Evolutionary conservation across 2,329 filamentous ascomycete genomes (phyloP).

Genomic region (Microcyclospora pomicola): DNA sequence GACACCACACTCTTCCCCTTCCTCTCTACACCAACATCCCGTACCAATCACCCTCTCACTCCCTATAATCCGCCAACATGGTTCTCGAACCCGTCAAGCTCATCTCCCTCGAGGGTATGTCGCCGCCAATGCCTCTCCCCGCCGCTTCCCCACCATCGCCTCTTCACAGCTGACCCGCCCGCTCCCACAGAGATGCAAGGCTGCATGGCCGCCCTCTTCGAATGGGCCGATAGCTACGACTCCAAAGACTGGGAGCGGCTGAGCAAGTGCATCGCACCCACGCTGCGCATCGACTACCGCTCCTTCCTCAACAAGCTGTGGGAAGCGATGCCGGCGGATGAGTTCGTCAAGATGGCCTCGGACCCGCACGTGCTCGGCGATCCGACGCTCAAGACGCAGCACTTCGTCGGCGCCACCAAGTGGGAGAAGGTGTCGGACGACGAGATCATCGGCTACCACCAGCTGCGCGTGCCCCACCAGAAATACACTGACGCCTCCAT

Average conservation of each 20-base stretch:
- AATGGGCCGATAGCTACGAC: slow-evolving; percentile 54
- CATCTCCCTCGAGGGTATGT: slow-evolving; percentile 22
- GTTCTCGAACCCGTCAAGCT: slow-evolving; percentile 20
- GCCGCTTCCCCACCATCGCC: neutral
- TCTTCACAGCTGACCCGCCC: slow-evolving; percentile 1
- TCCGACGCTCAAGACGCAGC: slow-evolving; percentile 41
- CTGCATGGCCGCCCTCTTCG: slow-evolving; percentile 35
- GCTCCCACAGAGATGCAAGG: slow-evolving; percentile 22
- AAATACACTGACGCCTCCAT: slow-evolving; percentile 37
- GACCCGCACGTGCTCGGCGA: slow-evolving; percentile 40
- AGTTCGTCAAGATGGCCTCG: slow-evolving; percentile 41
- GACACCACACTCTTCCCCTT: too few relatives aligned
- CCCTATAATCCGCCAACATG: too few relatives aligned
- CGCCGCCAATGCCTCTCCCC: neutral
- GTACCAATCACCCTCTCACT: too few relatives aligned
- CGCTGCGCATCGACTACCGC: slow-evolving; percentile 53
- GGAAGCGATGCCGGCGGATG: slow-evolving; percentile 42
- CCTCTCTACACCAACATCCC: too few relatives aligned
- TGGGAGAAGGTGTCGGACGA: slow-evolving; percentile 37
- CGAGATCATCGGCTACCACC: slow-evolving; percentile 41
- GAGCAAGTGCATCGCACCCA: slow-evolving; percentile 48
- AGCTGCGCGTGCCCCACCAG: slow-evolving; percentile 46
- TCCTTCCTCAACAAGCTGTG: slow-evolving; percentile 42
- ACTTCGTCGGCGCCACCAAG: slow-evolving; percentile 40
- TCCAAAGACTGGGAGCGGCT: slow-evolving; percentile 52